Percentiles rank a stretch among this genome's conserved stretches.
Evolutionary conservation across 1,284 basidiomycete species (phyloP).

Genomic region (Irpex rosettiformis): DNA sequence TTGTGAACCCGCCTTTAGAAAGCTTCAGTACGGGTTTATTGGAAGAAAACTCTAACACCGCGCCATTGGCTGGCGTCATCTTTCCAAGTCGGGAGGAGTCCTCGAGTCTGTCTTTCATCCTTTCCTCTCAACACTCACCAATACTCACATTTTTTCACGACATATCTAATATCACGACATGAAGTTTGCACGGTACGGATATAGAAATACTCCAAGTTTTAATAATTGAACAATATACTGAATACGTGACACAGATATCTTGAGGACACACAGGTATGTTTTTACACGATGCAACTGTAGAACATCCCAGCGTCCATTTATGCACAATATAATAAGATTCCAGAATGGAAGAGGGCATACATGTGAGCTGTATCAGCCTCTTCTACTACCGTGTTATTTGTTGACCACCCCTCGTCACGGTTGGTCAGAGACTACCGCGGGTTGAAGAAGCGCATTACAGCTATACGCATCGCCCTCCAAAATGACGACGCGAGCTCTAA

Average conservation of each 20-base stretch:
- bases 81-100: background rate
- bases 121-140: background rate
- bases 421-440: conserved; percentile 62
- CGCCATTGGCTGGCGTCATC: background rate
- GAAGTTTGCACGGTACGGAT: conserved; percentile 53
- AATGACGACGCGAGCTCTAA: conserved; percentile 15
- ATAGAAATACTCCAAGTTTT: background rate
- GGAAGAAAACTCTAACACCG: background rate
- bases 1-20: too few species aligned
- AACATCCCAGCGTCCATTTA: background rate
- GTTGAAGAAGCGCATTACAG: conserved; percentile 65
- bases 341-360: conserved; percentile 82
- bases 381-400: conserved; percentile 7
- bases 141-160: background rate
- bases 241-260: conserved; percentile 46
- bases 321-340: conserved; percentile 42
- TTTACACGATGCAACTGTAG: too few species aligned
- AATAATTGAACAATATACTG: background rate
- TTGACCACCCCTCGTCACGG: background rate
- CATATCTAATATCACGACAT: too few species aligned
- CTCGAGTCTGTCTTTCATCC: background rate
- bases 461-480: conserved; percentile 46
- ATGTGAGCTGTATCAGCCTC: conserved; percentile 45
- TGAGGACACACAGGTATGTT: conserved; percentile 65
- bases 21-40: background rate